Evolutionary conservation across 2,329 filamentous ascomycete genomes (phyloP).

Genomic region (Xylogone sp.): DNA sequence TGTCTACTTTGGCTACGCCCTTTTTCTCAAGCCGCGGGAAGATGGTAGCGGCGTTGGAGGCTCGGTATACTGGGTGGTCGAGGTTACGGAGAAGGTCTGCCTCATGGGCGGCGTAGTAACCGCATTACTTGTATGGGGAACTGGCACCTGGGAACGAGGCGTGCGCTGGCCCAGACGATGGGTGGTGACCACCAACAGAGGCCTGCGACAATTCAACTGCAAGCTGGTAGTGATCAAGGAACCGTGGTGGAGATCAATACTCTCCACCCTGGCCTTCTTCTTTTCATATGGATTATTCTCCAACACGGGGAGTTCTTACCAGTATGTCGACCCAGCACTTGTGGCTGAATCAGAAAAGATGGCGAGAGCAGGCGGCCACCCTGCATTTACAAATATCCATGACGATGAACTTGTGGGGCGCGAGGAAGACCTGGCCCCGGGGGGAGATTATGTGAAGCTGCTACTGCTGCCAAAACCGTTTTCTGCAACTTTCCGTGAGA

Average conservation of each 20-base stretch:
- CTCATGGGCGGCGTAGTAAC: constrained; percentile 90
- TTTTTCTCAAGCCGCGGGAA: constrained; percentile 94
- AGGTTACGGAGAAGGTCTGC: constrained; percentile 84
- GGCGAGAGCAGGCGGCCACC: constrained; percentile 40
- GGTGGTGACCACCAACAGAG: constrained; percentile 85
- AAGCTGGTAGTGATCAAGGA: constrained; percentile 89
- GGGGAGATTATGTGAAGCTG: constrained; percentile 88
- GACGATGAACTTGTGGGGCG: constrained; percentile 65
- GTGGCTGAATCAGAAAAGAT: constrained; percentile 58
- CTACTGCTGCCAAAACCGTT: constrained; percentile 92
- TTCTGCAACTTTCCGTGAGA: constrained; percentile 88
- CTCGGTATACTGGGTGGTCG: constrained; percentile 93
- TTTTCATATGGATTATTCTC: constrained; percentile 73
- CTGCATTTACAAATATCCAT: constrained; percentile 36
- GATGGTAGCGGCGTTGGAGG: constrained; percentile 89
- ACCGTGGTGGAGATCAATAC: constrained; percentile 74
- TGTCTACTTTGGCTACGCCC: constrained; percentile 77
- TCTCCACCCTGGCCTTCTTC: constrained; percentile 71
- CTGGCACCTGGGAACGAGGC: constrained; percentile 93
- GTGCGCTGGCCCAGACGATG: constrained; percentile 91
- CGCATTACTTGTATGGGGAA: constrained; percentile 83
- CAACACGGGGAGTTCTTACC: constrained; percentile 66
- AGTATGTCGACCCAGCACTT: constrained; percentile 66
- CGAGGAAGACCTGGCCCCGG: constrained; percentile 86
- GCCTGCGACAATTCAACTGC: constrained; percentile 87